Conservation (phyloP, 2,329 filamentous ascomycete genomes). For the Xylogone sp. region DNA sequence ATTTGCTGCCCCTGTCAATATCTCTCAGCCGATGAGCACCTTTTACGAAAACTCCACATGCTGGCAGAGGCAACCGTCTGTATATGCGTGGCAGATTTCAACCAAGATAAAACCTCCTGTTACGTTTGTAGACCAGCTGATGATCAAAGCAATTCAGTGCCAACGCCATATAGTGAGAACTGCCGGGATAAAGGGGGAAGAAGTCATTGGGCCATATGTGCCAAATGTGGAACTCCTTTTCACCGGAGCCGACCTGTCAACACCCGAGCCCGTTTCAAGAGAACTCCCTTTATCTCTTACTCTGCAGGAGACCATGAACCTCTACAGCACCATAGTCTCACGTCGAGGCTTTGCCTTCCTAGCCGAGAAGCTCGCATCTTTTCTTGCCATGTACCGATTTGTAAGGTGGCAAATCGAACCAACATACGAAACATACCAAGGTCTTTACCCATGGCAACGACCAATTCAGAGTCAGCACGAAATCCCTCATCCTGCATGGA, state of each 20-base stretch:
- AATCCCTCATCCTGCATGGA: slow-evolving; percentile 26
- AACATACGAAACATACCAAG: slow-evolving; percentile 16
- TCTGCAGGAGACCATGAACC: slow-evolving; percentile 22
- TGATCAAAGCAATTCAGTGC: slow-evolving; percentile 23
- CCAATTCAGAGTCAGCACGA: slow-evolving; percentile 17
- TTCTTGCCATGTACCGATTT: slow-evolving; percentile 28
- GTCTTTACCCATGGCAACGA: slow-evolving; percentile 23
- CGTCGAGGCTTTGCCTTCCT: slow-evolving; percentile 21
- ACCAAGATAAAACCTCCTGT: slow-evolving; percentile 25
- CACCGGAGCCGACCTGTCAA: slow-evolving; percentile 5
- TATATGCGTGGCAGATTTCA: slow-evolving; percentile 26
- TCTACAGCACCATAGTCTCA: slow-evolving; percentile 21
- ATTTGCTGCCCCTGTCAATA: slow-evolving; percentile 16
- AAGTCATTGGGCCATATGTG: slow-evolving; percentile 16
- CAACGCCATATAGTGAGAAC: slow-evolving; percentile 21
- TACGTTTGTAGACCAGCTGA: slow-evolving; percentile 23
- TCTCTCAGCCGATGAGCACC: not conserved
- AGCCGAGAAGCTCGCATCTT: slow-evolving; percentile 25
- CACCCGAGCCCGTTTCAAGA: not conserved
- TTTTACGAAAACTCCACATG: slow-evolving; percentile 8
- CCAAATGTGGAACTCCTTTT: slow-evolving; percentile 25
- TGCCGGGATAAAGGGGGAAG: slow-evolving; percentile 13
- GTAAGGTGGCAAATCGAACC: slow-evolving; percentile 27
- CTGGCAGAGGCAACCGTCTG: slow-evolving; percentile 26
- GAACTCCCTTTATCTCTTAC: not conserved